Percentiles rank a stretch among this genome's conserved stretches.
phyloP scores from a whole-genome alignment of 768 basidiomycete genomes.

The Rhodotorula kratochvilovae region DNA sequence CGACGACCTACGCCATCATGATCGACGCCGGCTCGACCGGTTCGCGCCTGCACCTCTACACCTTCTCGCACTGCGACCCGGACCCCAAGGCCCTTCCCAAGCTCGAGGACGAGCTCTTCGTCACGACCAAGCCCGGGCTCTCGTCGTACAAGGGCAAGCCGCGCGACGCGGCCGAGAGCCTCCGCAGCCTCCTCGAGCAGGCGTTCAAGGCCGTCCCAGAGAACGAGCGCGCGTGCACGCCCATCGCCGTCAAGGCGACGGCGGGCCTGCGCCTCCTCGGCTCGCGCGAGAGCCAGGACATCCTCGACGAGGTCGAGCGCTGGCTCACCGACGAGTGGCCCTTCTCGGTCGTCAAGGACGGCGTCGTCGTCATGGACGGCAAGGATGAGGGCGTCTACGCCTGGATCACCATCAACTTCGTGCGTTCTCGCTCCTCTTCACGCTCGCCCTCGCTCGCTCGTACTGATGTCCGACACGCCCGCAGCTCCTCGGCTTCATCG shows the following conservation, averaged over 20 bases:
- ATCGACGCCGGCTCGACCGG: conserved; percentile 98
- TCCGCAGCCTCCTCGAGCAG: conserved; percentile 74
- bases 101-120: conserved; percentile 92
- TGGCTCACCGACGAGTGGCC: conserved; percentile 61
- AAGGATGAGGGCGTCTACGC: conserved; percentile 94
- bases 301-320: conserved; percentile 66
- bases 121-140: conserved; percentile 72
- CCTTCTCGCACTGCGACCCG: conserved; percentile 56
- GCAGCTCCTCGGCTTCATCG: conserved; percentile 64
- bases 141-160: conserved; percentile 62
- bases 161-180: conserved; percentile 65
- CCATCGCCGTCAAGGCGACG: conserved; percentile 86
- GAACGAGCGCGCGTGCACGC: conserved; percentile 65
- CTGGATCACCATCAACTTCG: conserved; percentile 95
- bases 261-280: conserved; percentile 78
- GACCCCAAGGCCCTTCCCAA: conserved; percentile 56
- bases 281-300: conserved; percentile 59
- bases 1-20: conserved; percentile 80
- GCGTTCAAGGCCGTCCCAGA: conserved; percentile 73
- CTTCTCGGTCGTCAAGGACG: conserved; percentile 63
- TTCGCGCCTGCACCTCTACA: conserved; percentile 96
- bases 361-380: conserved; percentile 88
- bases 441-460: background rate
- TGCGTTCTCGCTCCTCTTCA: background rate
- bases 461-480: background rate